These are phyloP conservation scores for Prototheca cutis DNA, from an alignment of 163 green algal species.

Conservation along the genomic window DNA sequence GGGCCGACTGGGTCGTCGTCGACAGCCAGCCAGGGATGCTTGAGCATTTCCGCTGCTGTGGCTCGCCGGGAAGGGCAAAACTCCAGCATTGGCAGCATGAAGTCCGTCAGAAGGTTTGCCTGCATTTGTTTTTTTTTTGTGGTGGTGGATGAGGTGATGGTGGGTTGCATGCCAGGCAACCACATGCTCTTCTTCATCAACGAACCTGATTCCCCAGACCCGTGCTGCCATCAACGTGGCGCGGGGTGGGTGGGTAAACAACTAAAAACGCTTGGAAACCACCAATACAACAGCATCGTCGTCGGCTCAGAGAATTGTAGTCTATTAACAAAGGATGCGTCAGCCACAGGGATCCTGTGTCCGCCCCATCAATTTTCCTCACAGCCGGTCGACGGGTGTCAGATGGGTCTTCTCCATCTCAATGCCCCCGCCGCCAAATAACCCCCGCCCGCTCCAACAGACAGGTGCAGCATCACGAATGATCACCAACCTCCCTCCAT, in stretches of 20 bases:
- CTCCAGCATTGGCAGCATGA: conserved; percentile 89
- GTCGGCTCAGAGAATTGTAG: conserved; percentile 40
- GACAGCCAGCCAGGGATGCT: conserved; percentile 84
- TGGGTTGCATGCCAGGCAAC: too few species aligned
- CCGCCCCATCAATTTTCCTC: not conserved
- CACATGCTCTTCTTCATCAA: too few species aligned
- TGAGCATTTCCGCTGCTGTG: conserved; percentile 71
- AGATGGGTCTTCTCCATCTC: conserved; percentile 13
- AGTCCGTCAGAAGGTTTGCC: conserved; percentile 63
- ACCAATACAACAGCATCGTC: not conserved
- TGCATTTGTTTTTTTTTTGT: conserved; percentile 7
- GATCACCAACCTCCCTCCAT: not conserved
- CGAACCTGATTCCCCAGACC: too few species aligned
- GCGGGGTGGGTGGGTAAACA: too few species aligned
- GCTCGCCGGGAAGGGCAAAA: conserved; percentile 71
- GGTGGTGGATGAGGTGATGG: not conserved
- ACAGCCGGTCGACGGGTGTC: not conserved
- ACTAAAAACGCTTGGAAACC: too few species aligned
- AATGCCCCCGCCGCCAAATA: too few species aligned
- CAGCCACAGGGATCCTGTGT: not conserved
- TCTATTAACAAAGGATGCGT: conserved; percentile 13
- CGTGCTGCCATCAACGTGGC: too few species aligned
- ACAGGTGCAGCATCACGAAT: too few species aligned
- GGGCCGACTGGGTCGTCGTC: too few species aligned
- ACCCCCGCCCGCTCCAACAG: too few species aligned